Base-by-base conservation (phyloP, 1,139 yeast genomes). In the Suhomyces bolitotheri region DNA sequence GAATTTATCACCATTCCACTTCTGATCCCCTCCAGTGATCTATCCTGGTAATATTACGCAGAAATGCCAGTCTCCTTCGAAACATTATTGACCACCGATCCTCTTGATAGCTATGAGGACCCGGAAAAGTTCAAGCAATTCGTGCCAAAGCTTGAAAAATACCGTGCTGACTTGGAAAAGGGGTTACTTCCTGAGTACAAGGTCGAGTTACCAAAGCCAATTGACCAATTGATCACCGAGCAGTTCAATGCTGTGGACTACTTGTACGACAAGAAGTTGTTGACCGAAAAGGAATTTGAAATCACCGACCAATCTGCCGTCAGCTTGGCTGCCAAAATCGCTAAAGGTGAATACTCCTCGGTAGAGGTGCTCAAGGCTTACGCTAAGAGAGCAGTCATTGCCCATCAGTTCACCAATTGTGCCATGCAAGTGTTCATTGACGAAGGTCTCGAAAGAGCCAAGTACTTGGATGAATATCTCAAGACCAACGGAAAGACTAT, bases 331-430 rank as follows among this genome's bases (percentile, higher is more conserved):
- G 50, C 51, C 8, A 57, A 63, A 36, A 64, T 78, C 22, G 66
- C 69, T 11, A 37, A 34, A 10, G 73, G 74, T 5, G 54, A 61
- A 38, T 50, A 68, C 41, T 54, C 76, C 2, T 64, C 81, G 1
- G 66, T 61, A 14, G 56, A 60, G 34, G 72, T 66, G 24, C 53
- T 64, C 41, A 60, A 64, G 43, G 83, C 84, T 6, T 76, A 68
- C 50, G 73, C 78, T 40, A 75, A 73, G 44, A 63, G 84, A 39
- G 79, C 83, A 3, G 73, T 80, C 1, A 59, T 78, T 34, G 75
- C 78, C 10, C 84, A 80, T 44, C 80, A 79, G 43, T 63, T 76
- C 51, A 75, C 82, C 41, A 74, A 77, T 46, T 75, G 82, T 51
- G 76, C 80, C 15, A 60, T 77, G 66, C 81, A 79, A 28, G 66